These are phyloP conservation scores for Coemansia javaensis DNA, from an alignment of 192 early-diverging fungal genomes.

Conservation along the genomic window DNA sequence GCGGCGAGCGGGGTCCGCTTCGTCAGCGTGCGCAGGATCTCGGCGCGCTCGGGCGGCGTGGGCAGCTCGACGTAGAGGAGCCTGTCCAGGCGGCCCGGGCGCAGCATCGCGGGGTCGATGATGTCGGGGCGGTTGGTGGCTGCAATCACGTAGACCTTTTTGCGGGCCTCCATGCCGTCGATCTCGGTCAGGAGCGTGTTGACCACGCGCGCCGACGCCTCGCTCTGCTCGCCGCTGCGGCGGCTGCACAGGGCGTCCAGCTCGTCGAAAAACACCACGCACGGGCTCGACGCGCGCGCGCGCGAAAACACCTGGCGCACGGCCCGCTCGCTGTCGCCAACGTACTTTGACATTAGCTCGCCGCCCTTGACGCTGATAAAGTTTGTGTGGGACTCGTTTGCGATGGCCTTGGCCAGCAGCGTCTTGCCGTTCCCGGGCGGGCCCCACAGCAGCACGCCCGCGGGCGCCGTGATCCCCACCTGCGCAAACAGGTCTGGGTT, in stretches of 20 bases:
- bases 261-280: slow-evolving; percentile 98
- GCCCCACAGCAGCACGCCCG: slow-evolving; percentile 94
- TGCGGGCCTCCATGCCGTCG: slow-evolving; percentile 88
- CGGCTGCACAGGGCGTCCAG: slow-evolving; percentile 90
- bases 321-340: slow-evolving; percentile 96
- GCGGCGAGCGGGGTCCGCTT: slow-evolving; percentile 69
- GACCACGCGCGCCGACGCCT: slow-evolving; percentile 89
- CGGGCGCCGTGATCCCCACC: slow-evolving; percentile 86
- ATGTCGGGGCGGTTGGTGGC: slow-evolving; percentile 98
- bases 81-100: slow-evolving; percentile 94
- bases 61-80: slow-evolving; percentile 97
- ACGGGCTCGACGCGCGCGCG: slow-evolving; percentile 87
- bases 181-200: slow-evolving; percentile 96
- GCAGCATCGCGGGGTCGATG: slow-evolving; percentile 97
- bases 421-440: slow-evolving; percentile 99
- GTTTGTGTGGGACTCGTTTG: slow-evolving; percentile 95
- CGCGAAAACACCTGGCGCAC: slow-evolving; percentile 93
- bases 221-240: slow-evolving; percentile 81
- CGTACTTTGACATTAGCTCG: slow-evolving; percentile 97
- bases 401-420: slow-evolving; percentile 94
- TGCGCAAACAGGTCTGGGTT: slow-evolving; percentile 80
- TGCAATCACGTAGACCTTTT: slow-evolving; percentile 91
- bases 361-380: slow-evolving; percentile 99
- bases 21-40: slow-evolving; percentile 75
- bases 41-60: slow-evolving; percentile 66